These are phyloP conservation scores for Saposhnikovia divaricata DNA, from an alignment of 129 eudicot genomes.

Conservation along the genomic window DNA sequence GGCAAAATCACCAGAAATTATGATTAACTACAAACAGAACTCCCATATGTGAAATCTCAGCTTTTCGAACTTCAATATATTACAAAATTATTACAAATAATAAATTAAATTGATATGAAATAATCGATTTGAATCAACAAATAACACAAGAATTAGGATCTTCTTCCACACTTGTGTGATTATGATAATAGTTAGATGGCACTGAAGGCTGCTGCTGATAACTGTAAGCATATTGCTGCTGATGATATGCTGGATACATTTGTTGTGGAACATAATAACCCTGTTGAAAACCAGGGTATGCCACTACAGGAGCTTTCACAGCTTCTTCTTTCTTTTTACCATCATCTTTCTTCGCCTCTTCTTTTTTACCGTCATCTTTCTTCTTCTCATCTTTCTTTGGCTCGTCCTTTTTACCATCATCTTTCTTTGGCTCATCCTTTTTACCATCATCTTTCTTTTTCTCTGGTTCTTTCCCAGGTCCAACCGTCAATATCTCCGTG, in stretches of 20 bases:
- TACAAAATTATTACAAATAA: neutral
- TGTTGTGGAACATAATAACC: neutral
- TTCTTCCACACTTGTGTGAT: slow-evolving; percentile 37
- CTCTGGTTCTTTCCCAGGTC: slow-evolving; percentile 87
- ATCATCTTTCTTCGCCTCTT: slow-evolving; percentile 11
- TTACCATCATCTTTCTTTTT: slow-evolving; percentile 45
- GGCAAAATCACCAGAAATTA: neutral
- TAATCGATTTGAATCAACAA: slow-evolving; percentile 21
- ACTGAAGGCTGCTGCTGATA: slow-evolving; percentile 21
- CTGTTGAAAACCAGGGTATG: slow-evolving; percentile 2
- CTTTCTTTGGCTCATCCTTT: slow-evolving; percentile 19
- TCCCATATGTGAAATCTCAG: neutral
- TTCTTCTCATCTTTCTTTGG: slow-evolving; percentile 11
- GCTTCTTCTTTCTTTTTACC: neutral
- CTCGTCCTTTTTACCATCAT: neutral
- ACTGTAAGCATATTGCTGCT: slow-evolving; percentile 16
- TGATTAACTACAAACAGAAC: neutral
- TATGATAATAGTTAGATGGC: slow-evolving; percentile 18
- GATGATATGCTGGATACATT: slow-evolving; percentile 3
- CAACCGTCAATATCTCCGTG: slow-evolving; percentile 66
- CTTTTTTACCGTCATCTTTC: slow-evolving; percentile 12
- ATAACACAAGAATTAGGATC: slow-evolving; percentile 70
- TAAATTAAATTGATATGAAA: neutral
- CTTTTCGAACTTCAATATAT: neutral
- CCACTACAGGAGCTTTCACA: neutral